Conservation (phyloP, 1,139 yeast genomes). For the Arxiozyma slooffiae region DNA sequence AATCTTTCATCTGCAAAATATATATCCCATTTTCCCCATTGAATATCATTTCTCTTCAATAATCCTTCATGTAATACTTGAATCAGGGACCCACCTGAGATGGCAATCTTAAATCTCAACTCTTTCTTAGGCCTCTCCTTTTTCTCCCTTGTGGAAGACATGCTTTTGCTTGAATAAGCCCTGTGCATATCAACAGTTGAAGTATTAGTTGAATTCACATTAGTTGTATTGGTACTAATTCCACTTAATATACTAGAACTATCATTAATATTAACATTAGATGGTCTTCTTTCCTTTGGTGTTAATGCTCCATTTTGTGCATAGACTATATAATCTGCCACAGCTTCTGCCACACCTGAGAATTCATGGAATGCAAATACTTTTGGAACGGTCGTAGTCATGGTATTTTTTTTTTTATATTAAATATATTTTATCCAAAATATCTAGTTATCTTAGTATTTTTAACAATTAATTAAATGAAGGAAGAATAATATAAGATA, state of each 20-base stretch:
- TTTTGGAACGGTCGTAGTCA: constrained; percentile 91
- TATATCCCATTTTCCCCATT: constrained; percentile 93
- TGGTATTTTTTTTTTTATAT: constrained; percentile 20
- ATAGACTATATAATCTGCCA: constrained; percentile 75
- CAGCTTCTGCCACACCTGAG: constrained; percentile 86
- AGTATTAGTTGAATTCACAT: constrained; percentile 4
- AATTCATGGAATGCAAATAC: constrained; percentile 86
- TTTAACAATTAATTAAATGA: background rate
- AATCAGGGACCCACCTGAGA: constrained; percentile 86
- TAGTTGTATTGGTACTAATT: constrained; percentile 2
- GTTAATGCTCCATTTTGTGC: constrained; percentile 52
- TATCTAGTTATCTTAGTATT: no score
- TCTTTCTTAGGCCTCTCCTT: constrained; percentile 25
- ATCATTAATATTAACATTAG: constrained; percentile 13
- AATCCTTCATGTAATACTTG: constrained; percentile 81
- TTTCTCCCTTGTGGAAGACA: constrained; percentile 9
- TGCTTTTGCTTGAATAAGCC: constrained; percentile 11
- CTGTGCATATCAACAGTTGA: constrained; percentile 10
- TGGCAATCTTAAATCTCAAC: constrained; percentile 71
- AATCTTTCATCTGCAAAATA: constrained; percentile 95
- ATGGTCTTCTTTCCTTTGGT: constrained; percentile 18
- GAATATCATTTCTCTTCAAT: constrained; percentile 59
- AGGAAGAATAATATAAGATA: no score
- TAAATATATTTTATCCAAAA: background rate
- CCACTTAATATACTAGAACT: constrained; percentile 3